Evolutionary conservation across 176 grass and related monocot species (phyloP), one percentile per base, ranked within the genome.

Genomic region (Avena eriantha): DNA sequence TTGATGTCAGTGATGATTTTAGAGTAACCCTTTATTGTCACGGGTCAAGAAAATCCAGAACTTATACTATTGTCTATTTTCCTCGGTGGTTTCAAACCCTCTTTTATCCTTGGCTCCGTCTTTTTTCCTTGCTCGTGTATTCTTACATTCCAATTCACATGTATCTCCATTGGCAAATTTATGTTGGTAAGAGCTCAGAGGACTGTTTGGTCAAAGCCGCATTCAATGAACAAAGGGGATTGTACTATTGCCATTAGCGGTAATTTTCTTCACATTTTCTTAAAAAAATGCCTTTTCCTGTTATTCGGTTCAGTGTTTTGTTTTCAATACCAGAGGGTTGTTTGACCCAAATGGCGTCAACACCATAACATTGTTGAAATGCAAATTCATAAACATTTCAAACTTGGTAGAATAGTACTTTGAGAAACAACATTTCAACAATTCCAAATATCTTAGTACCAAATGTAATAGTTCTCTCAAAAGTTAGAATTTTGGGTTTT

Each of bases 1-100:
- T 58, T 86, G 88, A 86, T 82, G 79, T 82, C 61, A 78, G n/a
- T 11, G 33, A 84, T 56, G 79, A 82, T 86, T 83, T 74, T 58
- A 67, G 55, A 72, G n/a, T 12, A 34, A 15, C 1, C 2, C 34
- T 72, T 69, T 77, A 71, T 35, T 31, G 1, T 79, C 55, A 72
- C 66, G 45, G 4, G 31, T 76, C 12, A 34, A 56, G 58, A 36
- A 87, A 76, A 67, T 56, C 58, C 10, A 63, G 23, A 14, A 35
- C 13, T 16, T 34, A 35, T 15, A 45, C 48, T 47, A 51, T 82
- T 60, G n/a, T 7, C 19, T 43, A 67, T 13, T 16, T 83, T 50
- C 26, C 43, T 86, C 22, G 23, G 13, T 49, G 24, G 39, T 53
- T 84, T 10, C 60, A 33, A 31, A 67, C 19, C 46, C 5, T 54